These are phyloP conservation scores for Ganoderma leucocontextum DNA, from an alignment of 1,284 basidiomycete species.

Conservation along the genomic window DNA sequence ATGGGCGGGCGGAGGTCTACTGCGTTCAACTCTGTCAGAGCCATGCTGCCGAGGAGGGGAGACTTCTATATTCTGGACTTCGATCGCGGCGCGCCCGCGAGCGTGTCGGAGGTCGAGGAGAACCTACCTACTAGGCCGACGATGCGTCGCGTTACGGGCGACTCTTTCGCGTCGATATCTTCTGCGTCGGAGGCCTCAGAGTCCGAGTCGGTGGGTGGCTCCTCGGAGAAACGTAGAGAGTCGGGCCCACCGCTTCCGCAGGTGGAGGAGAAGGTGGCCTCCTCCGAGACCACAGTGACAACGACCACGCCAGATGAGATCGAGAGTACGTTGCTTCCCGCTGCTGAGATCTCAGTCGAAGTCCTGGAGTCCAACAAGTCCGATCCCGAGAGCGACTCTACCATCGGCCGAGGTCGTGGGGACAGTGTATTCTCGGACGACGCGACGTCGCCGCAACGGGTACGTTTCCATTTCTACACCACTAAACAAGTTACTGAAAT, in stretches of 20 bases:
- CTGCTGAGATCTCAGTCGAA: conserved; percentile 16
- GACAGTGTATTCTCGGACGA: conserved; percentile 42
- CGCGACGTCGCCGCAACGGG: conserved; percentile 37
- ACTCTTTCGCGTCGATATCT: conserved; percentile 63
- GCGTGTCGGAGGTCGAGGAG: conserved; percentile 84
- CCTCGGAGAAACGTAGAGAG: conserved; percentile 28
- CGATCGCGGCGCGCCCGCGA: conserved; percentile 64
- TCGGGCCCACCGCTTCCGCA: conserved; percentile 11
- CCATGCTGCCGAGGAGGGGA: conserved; percentile 72
- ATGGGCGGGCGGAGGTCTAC: conserved; percentile 56
- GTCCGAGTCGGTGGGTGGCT: conserved; percentile 45
- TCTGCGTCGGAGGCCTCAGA: conserved; percentile 63
- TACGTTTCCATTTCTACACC: conserved; percentile 26
- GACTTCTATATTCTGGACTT: conserved; percentile 61
- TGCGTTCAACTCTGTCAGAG: conserved; percentile 71
- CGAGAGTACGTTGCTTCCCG: conserved; percentile 21
- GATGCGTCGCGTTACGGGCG: conserved; percentile 56
- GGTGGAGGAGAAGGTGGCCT: conserved; percentile 14
- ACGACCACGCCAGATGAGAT: conserved; percentile 4
- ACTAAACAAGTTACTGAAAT: not conserved
- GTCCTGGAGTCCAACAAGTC: conserved; percentile 40
- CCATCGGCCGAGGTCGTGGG: conserved; percentile 77
- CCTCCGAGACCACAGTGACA: conserved; percentile 14
- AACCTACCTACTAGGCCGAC: conserved; percentile 45
- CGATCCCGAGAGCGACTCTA: conserved; percentile 87